phyloP scores from a whole-genome alignment of 768 basidiomycete species.

The Trametes elegans region DNA sequence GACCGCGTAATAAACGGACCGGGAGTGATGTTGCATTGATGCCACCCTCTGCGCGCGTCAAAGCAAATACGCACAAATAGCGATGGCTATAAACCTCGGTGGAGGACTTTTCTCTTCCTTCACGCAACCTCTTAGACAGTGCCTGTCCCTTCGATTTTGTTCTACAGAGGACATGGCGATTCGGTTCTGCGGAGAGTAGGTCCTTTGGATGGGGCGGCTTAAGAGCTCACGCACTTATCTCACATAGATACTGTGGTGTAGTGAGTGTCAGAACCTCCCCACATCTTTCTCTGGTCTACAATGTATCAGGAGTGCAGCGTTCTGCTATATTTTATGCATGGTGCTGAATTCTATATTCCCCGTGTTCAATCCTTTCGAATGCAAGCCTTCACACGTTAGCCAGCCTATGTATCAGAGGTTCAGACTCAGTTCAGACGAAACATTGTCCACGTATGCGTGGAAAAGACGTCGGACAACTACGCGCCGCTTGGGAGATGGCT shows the following conservation, averaged over 20 bases:
- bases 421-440: too few relatives aligned
- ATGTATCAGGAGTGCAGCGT: too few relatives aligned
- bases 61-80: constrained; percentile 20
- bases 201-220: constrained; percentile 43
- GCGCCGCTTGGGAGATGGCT: too few relatives aligned
- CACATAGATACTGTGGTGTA: constrained; percentile 38
- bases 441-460: too few relatives aligned
- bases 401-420: too few relatives aligned
- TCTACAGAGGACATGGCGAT: constrained; percentile 60
- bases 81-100: constrained; percentile 14
- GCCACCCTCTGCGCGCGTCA: not conserved
- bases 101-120: not conserved
- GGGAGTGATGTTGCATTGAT: not conserved
- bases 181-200: constrained; percentile 62
- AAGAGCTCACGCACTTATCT: constrained; percentile 55
- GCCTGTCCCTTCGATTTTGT: constrained; percentile 47
- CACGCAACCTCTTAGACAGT: constrained; percentile 74
- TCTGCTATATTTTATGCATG: too few relatives aligned
- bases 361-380: too few relatives aligned
- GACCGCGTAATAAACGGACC: too few relatives aligned
- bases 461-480: too few relatives aligned
- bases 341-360: too few relatives aligned
- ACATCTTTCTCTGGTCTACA: constrained; percentile 34
- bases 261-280: constrained; percentile 62
- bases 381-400: too few relatives aligned